phyloP scores from a whole-genome alignment of 2,329 filamentous ascomycete genomes.

The Myriosclerotinia curreyana region DNA sequence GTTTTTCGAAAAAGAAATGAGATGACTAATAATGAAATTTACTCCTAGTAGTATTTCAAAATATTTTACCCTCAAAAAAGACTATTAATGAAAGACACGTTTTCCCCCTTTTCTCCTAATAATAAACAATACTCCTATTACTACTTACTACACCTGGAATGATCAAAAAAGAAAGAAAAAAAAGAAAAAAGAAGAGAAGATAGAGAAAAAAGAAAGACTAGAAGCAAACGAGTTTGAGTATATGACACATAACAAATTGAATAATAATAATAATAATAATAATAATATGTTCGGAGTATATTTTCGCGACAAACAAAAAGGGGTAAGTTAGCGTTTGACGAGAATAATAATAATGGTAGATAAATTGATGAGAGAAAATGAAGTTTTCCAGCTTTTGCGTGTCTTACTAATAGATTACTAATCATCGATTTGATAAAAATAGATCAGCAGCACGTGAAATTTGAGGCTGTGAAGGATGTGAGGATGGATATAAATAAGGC shows the following conservation, averaged over 20 bases:
- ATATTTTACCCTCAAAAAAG: not conserved
- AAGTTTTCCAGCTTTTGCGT: not conserved
- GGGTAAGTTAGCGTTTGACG: conserved; percentile 7
- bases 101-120: not conserved
- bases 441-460: not conserved
- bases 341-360: conserved; percentile 24
- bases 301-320: conserved; percentile 7
- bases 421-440: not conserved
- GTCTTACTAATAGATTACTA: not conserved
- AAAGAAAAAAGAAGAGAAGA: too few relatives aligned
- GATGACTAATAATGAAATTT: conserved; percentile 7
- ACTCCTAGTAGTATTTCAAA: conserved; percentile 6
- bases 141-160: not conserved
- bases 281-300: not conserved
- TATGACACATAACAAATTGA: not conserved
- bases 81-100: conserved; percentile 2
- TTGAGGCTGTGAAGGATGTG: not conserved
- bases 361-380: conserved; percentile 28
- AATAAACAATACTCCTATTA: not conserved
- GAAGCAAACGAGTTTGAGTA: not conserved
- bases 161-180: not conserved
- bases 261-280: too few relatives aligned
- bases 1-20: not conserved
- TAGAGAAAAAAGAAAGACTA: not conserved
- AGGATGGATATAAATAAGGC: too few relatives aligned